A percentile compares a stretch with the other conserved stretches of the same genome.
Evolutionary conservation across 2,329 filamentous ascomycete species (phyloP).

Genomic region (Beauveria rudraprayagi): DNA sequence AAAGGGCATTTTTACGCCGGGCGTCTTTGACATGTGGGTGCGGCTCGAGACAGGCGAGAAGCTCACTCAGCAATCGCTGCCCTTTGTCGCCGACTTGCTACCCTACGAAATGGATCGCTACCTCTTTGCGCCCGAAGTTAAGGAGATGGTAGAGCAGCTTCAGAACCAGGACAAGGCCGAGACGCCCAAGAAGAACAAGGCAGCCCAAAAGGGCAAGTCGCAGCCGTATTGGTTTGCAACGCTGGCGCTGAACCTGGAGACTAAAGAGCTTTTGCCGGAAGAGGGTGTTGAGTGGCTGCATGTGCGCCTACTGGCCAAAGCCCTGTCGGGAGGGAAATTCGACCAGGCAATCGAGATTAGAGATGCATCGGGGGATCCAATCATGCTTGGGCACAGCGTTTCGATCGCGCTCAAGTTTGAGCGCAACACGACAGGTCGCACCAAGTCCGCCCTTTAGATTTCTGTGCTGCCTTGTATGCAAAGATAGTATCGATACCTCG

Average conservation of each 20-base stretch:
- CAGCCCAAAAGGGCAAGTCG: not conserved
- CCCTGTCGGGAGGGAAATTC: conserved; percentile 59
- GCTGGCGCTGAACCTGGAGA: conserved; percentile 60
- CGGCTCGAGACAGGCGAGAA: conserved; percentile 43
- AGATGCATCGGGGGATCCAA: conserved; percentile 31
- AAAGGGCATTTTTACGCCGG: conserved; percentile 4
- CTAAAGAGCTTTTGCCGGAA: conserved; percentile 59
- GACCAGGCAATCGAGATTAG: conserved; percentile 61
- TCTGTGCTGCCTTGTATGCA: too few species aligned
- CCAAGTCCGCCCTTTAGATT: not conserved
- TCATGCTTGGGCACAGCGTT: conserved; percentile 13
- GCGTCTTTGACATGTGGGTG: conserved; percentile 53
- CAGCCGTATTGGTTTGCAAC: conserved; percentile 61
- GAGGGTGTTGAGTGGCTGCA: conserved; percentile 65
- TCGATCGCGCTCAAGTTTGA: conserved; percentile 11
- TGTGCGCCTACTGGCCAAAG: conserved; percentile 55
- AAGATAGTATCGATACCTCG: not conserved
- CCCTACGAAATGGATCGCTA: conserved; percentile 5
- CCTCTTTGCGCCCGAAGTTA: conserved; percentile 43
- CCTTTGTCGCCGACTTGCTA: conserved; percentile 48
- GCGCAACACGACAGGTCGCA: conserved; percentile 8
- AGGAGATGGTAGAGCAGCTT: not conserved
- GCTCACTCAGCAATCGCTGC: conserved; percentile 56
- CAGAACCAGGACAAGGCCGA: not conserved
- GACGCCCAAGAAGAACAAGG: conserved; percentile 12